These are phyloP conservation scores for Vicia sativa DNA, from an alignment of 306 rosid species.

Conservation along the genomic window DNA sequence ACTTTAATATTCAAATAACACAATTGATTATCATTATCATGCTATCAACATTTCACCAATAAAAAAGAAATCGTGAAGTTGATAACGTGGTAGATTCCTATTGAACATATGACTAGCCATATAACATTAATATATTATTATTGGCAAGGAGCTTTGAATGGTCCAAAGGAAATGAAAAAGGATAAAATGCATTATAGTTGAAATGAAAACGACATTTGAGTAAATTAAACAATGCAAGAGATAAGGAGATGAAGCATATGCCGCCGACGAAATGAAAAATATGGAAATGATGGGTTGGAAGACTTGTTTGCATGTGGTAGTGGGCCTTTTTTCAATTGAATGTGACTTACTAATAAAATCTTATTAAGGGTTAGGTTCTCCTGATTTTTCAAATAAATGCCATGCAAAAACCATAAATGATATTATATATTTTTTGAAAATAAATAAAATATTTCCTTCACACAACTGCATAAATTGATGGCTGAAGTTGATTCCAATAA, in stretches of 20 bases:
- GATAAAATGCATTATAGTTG: conserved; percentile 35
- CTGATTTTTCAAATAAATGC: background rate
- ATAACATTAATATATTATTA: background rate
- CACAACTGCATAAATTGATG: too few species aligned
- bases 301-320: conserved; percentile 32
- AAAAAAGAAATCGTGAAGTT: background rate
- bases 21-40: background rate
- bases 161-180: conserved; percentile 3
- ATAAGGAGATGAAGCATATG: conserved; percentile 32
- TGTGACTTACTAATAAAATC: background rate
- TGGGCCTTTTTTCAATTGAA: conserved; percentile 30
- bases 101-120: conserved; percentile 14
- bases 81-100: conserved; percentile 30
- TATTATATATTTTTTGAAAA: background rate
- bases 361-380: background rate
- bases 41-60: background rate
- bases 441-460: too few species aligned
- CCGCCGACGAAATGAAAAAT: conserved; percentile 54
- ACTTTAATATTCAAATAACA: too few species aligned
- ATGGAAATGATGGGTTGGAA: conserved; percentile 29
- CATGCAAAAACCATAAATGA: conserved; percentile 12
- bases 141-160: conserved; percentile 34
- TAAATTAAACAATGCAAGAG: conserved; percentile 37
- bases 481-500: too few species aligned
- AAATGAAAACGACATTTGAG: conserved; percentile 55